Evolutionary conservation across 2,329 filamentous ascomycete genomes (phyloP), one percentile per base, ranked within the genome.

Genomic region (Fusarium sp.): DNA sequence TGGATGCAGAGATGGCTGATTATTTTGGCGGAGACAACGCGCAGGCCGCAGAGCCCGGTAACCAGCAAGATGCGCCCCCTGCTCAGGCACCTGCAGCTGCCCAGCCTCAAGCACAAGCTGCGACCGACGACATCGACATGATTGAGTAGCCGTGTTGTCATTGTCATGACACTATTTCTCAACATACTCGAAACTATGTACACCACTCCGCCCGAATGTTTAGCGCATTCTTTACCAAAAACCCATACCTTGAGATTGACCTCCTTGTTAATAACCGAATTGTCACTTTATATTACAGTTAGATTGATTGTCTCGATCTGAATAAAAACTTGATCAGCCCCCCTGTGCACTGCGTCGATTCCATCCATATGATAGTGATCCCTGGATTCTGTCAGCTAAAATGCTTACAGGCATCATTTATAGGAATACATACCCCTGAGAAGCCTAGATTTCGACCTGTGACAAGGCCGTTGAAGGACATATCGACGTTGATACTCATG

Each of bases 1-100:
- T 98, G 42, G 94, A 98, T 78, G 93, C 93, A n/a, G 94, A 98
- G 81, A 98, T 98, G 94, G 93, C 91, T 30, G 93, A 97, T 77
- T 98, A 98, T 80, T 98, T 93, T 84, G 90, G 86, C 30, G 83
- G 82, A 26, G 65, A 74, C 53, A 74, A 74, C 48, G 76, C 81
- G 49, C 80, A 76, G 53, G 79, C 76, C n/a, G 81, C 79, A 19
- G 79, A 80, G 43, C 44, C 54, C 19, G 44, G 53, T 23, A 64
- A 66, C 23, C 66, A 73, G 61, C 64, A 74, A 19, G 73, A 77
- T 14, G 73, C 77, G 12, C 76, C 78, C 28, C 71, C 77, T 45
- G 72, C 75, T 59, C 64, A 74, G 23, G 72, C 72, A 65, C 52
- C 55, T 26, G 48, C 53, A 19, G 28, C 61, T 19, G 46, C 37